These are phyloP conservation scores for Apiotrichum laibachii DNA, from an alignment of 1,284 basidiomycete species.

Conservation along the genomic window DNA sequence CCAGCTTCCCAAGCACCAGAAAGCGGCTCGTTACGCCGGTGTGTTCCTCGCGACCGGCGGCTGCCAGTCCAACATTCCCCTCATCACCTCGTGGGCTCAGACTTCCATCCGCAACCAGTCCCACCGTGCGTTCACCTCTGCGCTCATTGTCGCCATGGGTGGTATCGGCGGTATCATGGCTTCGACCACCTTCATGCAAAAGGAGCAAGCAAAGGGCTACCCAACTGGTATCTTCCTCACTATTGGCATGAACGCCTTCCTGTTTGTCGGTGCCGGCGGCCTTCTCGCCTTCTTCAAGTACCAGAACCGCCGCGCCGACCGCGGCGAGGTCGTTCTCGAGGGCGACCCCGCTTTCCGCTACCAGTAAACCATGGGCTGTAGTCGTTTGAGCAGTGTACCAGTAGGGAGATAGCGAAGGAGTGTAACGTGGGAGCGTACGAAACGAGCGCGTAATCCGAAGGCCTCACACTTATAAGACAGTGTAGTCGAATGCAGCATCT, in stretches of 20 bases:
- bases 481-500: no score
- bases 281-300: slow-evolving; percentile 11
- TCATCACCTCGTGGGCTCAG: slow-evolving; percentile 44
- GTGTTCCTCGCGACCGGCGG: slow-evolving; percentile 42
- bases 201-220: slow-evolving; percentile 18
- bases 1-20: slow-evolving; percentile 7
- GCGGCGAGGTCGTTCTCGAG: slow-evolving; percentile 13
- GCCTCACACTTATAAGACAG: no score
- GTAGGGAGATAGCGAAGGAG: no score
- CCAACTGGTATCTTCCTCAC: slow-evolving; percentile 21
- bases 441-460: no score
- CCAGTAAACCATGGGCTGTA: neutral
- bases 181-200: slow-evolving; percentile 17
- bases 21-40: slow-evolving; percentile 16
- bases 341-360: slow-evolving; percentile 5
- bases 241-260: slow-evolving; percentile 12
- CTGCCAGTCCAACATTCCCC: slow-evolving; percentile 37
- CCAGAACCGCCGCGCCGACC: slow-evolving; percentile 18
- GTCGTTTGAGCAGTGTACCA: neutral
- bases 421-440: no score
- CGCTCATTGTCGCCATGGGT: slow-evolving; percentile 20
- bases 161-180: slow-evolving; percentile 25
- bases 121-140: slow-evolving; percentile 39
- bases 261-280: neutral
- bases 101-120: slow-evolving; percentile 53